These are phyloP conservation scores for Pseudogymnoascus sp. DNA, from an alignment of 2,329 filamentous ascomycete species.

Conservation along the genomic window DNA sequence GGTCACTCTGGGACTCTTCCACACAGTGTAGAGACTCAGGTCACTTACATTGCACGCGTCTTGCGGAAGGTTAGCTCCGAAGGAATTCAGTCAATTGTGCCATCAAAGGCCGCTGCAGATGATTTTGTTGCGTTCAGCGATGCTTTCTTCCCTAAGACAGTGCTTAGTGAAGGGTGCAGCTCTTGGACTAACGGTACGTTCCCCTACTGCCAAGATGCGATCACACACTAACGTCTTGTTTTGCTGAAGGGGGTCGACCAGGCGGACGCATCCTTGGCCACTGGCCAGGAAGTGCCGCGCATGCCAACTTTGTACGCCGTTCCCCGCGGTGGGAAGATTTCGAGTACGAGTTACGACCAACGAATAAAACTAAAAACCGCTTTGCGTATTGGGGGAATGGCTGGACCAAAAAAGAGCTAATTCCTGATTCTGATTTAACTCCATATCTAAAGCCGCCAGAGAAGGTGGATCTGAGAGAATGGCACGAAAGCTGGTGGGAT, in stretches of 20 bases:
- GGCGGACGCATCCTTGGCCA: slow-evolving; percentile 58
- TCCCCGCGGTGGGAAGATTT: slow-evolving; percentile 52
- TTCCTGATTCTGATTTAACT: slow-evolving; percentile 50
- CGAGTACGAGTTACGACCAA: slow-evolving; percentile 41
- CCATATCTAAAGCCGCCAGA: slow-evolving; percentile 50
- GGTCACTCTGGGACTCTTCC: slow-evolving; percentile 59
- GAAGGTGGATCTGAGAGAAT: slow-evolving; percentile 49
- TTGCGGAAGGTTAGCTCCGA: slow-evolving; percentile 59
- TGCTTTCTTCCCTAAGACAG: slow-evolving; percentile 46
- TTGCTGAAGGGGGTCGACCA: slow-evolving; percentile 35
- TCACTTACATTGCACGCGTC: slow-evolving; percentile 57
- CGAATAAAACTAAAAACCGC: slow-evolving; percentile 27
- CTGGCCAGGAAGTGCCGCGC: slow-evolving; percentile 60
- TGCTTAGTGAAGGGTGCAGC: slow-evolving; percentile 54
- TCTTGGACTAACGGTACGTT: slow-evolving; percentile 60
- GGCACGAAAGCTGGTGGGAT: slow-evolving; percentile 63
- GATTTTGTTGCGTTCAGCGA: slow-evolving; percentile 55
- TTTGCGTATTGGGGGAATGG: slow-evolving; percentile 63
- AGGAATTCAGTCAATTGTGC: slow-evolving; percentile 54
- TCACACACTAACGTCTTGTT: neutral
- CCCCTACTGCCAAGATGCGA: neutral
- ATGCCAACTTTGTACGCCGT: slow-evolving; percentile 49
- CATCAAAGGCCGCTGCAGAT: slow-evolving; percentile 50
- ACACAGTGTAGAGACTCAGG: slow-evolving; percentile 56
- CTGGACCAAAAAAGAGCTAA: slow-evolving; percentile 50